Evolutionary conservation across 768 basidiomycete genomes (phyloP), one percentile per base, ranked within the genome.

Genomic region (Boletellus emodensis): DNA sequence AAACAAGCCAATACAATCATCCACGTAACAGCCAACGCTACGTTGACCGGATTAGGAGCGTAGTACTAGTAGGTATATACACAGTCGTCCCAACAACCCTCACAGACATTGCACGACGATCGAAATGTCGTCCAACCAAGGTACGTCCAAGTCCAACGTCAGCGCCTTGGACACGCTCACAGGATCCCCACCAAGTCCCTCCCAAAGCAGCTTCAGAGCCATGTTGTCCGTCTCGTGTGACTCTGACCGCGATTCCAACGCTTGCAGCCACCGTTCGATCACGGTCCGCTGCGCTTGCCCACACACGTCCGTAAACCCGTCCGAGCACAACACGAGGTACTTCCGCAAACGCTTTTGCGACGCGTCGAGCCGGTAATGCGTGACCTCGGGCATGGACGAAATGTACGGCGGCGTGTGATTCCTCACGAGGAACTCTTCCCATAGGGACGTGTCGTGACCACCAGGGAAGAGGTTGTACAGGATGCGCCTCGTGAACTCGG

Each of bases 81-180:
- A n/a, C n/a, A n/a, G n/a, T n/a, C n/a, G n/a, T n/a, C n/a, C n/a
- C n/a, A n/a, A n/a, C n/a, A n/a, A n/a, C n/a, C 28, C 28, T 40
- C 58, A 83, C 33, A 84, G 64, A 37, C 75, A 77, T 52, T 82
- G 81, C 48, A 85, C 83, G 49, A 85, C 73, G 50, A 86, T 78
- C 9, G 82, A 73, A 9, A 84, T 80, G 63, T 86, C 84, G 54
- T 86, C 84, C 52, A 86, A 72, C 83, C 84, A 86, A 15, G 80
- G 75, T 37, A 69, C 70, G 49, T 82, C 80, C 77, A 83, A 76
- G 58, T 86, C 81, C 60, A 85, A 64, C 32, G 82, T 84, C 67
- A 85, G 63, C 49, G 78, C 76, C 51, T 74, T 74, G 34, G 83
- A 84, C 37, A 84, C 80, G 34, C 71, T 67, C 51, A 68, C 72